Evolutionary conservation across 495 filamentous ascomycete genomes (phyloP).

Genomic region (Annulohypoxylon nitens): DNA sequence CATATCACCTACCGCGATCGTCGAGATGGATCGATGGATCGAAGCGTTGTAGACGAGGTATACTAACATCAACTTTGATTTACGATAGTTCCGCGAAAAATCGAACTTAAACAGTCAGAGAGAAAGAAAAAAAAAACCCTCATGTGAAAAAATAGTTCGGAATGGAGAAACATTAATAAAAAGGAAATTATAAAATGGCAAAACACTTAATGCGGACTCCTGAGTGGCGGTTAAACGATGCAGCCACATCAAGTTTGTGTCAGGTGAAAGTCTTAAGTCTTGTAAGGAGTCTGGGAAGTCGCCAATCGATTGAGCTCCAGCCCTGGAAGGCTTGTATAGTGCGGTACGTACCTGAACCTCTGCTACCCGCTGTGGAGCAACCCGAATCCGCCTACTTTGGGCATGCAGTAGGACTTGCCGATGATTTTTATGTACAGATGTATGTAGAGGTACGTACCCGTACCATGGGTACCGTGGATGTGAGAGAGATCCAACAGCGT

Average conservation of each 20-base stretch:
- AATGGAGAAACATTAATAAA: conserved; percentile 17
- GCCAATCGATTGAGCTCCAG: neutral
- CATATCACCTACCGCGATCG: neutral
- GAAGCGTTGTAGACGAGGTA: neutral
- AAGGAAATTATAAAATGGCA: conserved; percentile 18
- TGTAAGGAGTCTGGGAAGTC: neutral
- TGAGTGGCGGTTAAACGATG: conserved; percentile 48
- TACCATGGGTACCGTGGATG: neutral
- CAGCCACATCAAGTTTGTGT: conserved; percentile 17
- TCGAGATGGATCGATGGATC: neutral
- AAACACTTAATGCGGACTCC: conserved; percentile 12
- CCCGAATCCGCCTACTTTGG: conserved; percentile 19
- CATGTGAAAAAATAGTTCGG: neutral
- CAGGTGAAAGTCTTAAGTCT: conserved; percentile 22
- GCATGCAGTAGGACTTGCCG: conserved; percentile 20
- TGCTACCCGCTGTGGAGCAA: conserved; percentile 26
- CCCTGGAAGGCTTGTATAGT: neutral
- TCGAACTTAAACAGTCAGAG: too few relatives aligned
- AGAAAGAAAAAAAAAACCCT: neutral
- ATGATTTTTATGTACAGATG: neutral
- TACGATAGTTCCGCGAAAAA: neutral
- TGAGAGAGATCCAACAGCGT: neutral
- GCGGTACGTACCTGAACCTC: neutral
- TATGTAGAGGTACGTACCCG: neutral
- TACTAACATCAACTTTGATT: neutral